phyloP scores from a whole-genome alignment of 2,329 filamentous ascomycete species.

The Daldinia eschscholtzii region DNA sequence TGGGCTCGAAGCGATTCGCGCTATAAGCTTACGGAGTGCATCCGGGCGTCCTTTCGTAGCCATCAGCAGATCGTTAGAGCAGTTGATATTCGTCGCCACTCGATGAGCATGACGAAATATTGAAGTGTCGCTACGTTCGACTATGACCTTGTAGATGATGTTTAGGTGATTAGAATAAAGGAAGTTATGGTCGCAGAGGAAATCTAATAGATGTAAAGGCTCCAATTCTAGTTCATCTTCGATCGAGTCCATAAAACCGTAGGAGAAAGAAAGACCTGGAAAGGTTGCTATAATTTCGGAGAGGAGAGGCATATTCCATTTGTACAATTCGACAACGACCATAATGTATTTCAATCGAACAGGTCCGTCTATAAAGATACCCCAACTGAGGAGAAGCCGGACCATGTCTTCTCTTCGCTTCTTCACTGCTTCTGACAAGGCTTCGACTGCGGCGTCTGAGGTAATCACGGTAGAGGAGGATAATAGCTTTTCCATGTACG shows the following conservation, averaged over 20 bases:
- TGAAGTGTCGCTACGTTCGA: not conserved
- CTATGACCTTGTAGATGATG: not conserved
- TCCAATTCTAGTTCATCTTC: not conserved
- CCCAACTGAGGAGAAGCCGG: not conserved
- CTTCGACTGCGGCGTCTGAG: not conserved
- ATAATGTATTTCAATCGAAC: not conserved
- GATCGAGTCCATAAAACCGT: too few relatives aligned
- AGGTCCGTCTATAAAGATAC: not conserved
- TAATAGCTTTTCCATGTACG: conserved; percentile 22
- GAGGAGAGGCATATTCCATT: conserved; percentile 14
- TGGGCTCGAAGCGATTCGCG: not conserved
- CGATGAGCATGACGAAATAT: conserved; percentile 9
- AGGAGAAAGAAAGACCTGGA: not conserved
- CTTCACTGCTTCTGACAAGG: not conserved
- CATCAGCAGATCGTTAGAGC: too few relatives aligned
- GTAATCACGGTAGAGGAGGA: not conserved
- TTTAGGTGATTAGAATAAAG: not conserved
- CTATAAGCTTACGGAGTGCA: conserved; percentile 13
- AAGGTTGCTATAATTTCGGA: not conserved
- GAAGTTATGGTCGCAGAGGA: conserved; percentile 1
- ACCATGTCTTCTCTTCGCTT: conserved; percentile 13
- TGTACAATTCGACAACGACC: not conserved
- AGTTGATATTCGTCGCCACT: not conserved
- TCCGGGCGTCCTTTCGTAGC: not conserved
- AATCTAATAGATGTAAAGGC: conserved; percentile 10